Percentiles rank a stretch among this genome's conserved stretches.
These are phyloP conservation scores for Eucommia ulmoides DNA, from an alignment of 257 asterid species.

Conservation along the genomic window DNA sequence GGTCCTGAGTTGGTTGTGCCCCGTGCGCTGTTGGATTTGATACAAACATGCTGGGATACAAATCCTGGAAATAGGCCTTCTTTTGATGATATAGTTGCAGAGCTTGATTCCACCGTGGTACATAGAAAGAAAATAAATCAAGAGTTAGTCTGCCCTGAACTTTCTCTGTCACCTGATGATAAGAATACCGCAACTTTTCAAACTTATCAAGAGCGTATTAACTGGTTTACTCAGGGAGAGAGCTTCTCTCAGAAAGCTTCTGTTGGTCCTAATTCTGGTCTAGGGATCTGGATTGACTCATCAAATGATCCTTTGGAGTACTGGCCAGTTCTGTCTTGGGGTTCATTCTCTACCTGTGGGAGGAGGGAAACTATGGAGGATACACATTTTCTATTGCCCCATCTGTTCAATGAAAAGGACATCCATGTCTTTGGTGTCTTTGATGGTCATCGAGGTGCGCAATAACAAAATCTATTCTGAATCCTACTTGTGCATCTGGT, in stretches of 20 bases:
- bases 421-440: conserved; percentile 75
- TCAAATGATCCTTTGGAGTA: conserved; percentile 30
- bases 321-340: conserved; percentile 69
- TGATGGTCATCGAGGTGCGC: conserved; percentile 92
- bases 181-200: conserved; percentile 16
- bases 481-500: background rate
- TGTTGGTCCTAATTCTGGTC: conserved; percentile 23
- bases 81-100: conserved; percentile 49
- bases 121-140: conserved; percentile 12
- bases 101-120: conserved; percentile 40
- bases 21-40: conserved; percentile 41
- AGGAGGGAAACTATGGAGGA: conserved; percentile 97
- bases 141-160: conserved; percentile 10
- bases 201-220: conserved; percentile 48
- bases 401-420: conserved; percentile 32
- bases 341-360: conserved; percentile 89
- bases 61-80: conserved; percentile 65
- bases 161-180: conserved; percentile 13
- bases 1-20: conserved; percentile 40
- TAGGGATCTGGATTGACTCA: conserved; percentile 27
- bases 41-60: conserved; percentile 71
- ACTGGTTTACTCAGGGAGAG: conserved; percentile 70
- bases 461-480: conserved; percentile 17
- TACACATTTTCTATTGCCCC: conserved; percentile 58
- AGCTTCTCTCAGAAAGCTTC: conserved; percentile 22